phyloP scores from a whole-genome alignment of 1,139 yeast species.

The Magnusiomyces ingens region DNA sequence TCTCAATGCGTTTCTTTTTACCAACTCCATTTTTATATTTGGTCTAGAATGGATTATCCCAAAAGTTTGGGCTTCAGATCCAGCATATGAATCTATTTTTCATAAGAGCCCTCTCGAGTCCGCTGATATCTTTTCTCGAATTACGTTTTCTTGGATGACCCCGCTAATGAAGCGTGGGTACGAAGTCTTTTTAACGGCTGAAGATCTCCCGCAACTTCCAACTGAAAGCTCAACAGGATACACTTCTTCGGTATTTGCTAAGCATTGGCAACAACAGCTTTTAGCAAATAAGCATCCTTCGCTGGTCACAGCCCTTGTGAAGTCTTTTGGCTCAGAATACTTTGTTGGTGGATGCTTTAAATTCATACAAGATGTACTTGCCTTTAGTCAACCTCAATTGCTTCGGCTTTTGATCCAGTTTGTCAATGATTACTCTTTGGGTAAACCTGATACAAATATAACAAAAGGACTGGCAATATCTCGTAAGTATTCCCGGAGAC shows the following conservation, averaged over 20 bases:
- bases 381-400: slow-evolving; percentile 86
- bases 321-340: slow-evolving; percentile 68
- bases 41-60: slow-evolving; percentile 49
- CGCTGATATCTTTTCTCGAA: slow-evolving; percentile 73
- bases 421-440: slow-evolving; percentile 61
- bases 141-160: slow-evolving; percentile 90
- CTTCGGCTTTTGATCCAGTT: slow-evolving; percentile 68
- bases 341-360: slow-evolving; percentile 73
- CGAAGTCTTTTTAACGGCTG: slow-evolving; percentile 59
- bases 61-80: slow-evolving; percentile 38
- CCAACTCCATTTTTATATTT: slow-evolving; percentile 48
- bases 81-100: slow-evolving; percentile 36
- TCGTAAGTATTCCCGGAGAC: too few species aligned
- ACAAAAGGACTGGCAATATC: slow-evolving; percentile 82
- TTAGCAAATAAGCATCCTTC: slow-evolving; percentile 50
- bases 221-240: slow-evolving; percentile 48
- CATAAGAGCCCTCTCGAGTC: slow-evolving; percentile 59
- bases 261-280: slow-evolving; percentile 53
- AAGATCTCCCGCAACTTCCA: slow-evolving; percentile 80
- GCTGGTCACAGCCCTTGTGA: slow-evolving; percentile 51
- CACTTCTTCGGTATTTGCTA: slow-evolving; percentile 38
- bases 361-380: slow-evolving; percentile 67
- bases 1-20: slow-evolving; percentile 26
- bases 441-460: slow-evolving; percentile 38
- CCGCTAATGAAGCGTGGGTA: slow-evolving; percentile 84